Evolutionary conservation across 2,329 filamentous ascomycete species (phyloP), one percentile per base, ranked within the genome.

Genomic region (Penicillium paneum): DNA sequence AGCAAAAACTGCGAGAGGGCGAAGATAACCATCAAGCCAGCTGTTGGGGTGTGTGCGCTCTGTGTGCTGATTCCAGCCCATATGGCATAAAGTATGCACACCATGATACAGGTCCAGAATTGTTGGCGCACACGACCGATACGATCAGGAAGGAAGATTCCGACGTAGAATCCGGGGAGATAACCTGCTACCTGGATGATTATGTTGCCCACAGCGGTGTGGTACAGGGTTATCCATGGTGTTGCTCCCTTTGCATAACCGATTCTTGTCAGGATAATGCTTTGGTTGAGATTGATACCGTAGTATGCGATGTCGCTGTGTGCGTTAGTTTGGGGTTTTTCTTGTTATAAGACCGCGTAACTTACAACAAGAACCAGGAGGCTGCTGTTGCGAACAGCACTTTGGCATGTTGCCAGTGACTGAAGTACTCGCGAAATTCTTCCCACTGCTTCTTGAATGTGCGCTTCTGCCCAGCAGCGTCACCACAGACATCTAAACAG

Each of bases 241-340:
- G 62, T 71, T 5, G 51, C 55, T 11, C 67, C 70, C 3, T 60
- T 67, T 3, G 66, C 64, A 56, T 65, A 72, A 3, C 70, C 70
- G 49, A 73, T 72, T 31, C 60, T 62, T 12, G 57, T 48, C 1
- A 73, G 57, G 15, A 73, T 67, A 51, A 71, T 63, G 21, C 67
- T 68, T 38, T 72, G 64, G 36, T 74, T 74, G 31, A 74, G 64
- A 44, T 71, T 71, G 47, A 71, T 60, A 26, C 71, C 71, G 49
- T 68, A 71, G 43, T 68, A 72, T 5, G 69, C 69, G 45, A 70
- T 64, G 41, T 70, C 68, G 36, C 50, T 60, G 11, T 17, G 4
- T 12, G 26, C 44, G 24, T 38, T 34, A 43, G 17, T 31, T 36
- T 13, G 2, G 12, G 39, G n/a, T 3, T 8, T 11, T n/a, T 1